These are phyloP conservation scores for Amanita subjunquillea DNA, from an alignment of 768 basidiomycete genomes.

Conservation along the genomic window DNA sequence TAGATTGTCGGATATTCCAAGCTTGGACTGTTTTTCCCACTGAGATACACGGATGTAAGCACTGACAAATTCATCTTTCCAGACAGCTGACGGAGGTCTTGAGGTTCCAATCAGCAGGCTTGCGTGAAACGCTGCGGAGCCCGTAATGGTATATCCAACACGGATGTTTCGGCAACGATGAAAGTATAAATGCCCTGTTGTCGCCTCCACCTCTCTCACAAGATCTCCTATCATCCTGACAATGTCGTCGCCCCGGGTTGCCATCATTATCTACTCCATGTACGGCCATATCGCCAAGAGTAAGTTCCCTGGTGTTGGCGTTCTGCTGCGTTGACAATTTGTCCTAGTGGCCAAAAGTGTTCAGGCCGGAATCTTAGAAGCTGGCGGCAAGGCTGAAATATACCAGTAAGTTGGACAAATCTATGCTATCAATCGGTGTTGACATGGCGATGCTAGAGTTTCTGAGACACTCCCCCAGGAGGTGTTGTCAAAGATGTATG, in stretches of 20 bases:
- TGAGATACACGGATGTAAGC: no score
- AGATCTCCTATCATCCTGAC: no score
- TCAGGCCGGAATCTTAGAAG: slow-evolving; percentile 34
- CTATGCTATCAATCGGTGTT: neutral
- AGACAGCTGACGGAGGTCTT: no score
- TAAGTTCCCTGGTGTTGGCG: slow-evolving; percentile 22
- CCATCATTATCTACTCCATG: slow-evolving; percentile 68
- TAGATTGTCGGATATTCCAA: no score
- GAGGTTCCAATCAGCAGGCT: no score
- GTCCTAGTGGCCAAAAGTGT: slow-evolving; percentile 49
- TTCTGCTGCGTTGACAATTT: neutral
- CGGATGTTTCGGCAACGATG: no score
- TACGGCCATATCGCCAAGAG: slow-evolving; percentile 66
- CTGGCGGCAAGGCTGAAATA: slow-evolving; percentile 41
- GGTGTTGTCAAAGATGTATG: slow-evolving; percentile 58
- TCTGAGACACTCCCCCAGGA: slow-evolving; percentile 70
- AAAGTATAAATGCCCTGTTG: no score
- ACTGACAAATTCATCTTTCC: no score
- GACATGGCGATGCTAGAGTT: slow-evolving; percentile 33
- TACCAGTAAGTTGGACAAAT: slow-evolving; percentile 34
- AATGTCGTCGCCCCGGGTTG: slow-evolving; percentile 46
- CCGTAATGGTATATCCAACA: no score
- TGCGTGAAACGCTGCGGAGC: no score
- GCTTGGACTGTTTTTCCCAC: no score
- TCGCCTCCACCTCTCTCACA: no score